These are phyloP conservation scores for Fulvia fulva DNA, from an alignment of 2,329 filamentous ascomycete species.

Conservation along the genomic window DNA sequence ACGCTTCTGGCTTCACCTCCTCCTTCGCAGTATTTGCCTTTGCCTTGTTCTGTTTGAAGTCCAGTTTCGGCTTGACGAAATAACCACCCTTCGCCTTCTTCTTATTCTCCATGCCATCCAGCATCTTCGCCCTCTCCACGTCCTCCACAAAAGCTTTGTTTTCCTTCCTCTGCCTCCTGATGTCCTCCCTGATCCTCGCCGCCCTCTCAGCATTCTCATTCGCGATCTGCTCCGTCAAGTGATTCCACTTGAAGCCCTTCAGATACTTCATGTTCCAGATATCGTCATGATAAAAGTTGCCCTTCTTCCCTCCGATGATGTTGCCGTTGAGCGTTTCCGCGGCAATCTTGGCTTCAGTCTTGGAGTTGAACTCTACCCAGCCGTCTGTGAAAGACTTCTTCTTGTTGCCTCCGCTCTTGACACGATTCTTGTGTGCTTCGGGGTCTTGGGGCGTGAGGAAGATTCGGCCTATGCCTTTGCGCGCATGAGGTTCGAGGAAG, in stretches of 20 bases:
- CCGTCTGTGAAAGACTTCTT: constrained; percentile 78
- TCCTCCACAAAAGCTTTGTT: constrained; percentile 78
- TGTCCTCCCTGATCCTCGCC: constrained; percentile 72
- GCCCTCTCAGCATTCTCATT: constrained; percentile 76
- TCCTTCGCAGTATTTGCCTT: constrained; percentile 11
- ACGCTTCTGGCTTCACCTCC: constrained; percentile 1
- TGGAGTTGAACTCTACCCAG: constrained; percentile 78
- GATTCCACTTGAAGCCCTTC: constrained; percentile 76
- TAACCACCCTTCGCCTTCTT: constrained; percentile 52
- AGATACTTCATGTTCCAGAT: constrained; percentile 82
- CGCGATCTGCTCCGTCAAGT: constrained; percentile 70
- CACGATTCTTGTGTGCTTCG: constrained; percentile 60
- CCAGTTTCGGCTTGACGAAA: constrained; percentile 33
- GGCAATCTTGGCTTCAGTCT: constrained; percentile 71
- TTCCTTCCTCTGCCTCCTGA: constrained; percentile 69
- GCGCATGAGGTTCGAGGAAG: constrained; percentile 70
- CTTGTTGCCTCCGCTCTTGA: constrained; percentile 74
- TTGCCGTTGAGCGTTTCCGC: constrained; percentile 73
- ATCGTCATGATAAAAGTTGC: constrained; percentile 78
- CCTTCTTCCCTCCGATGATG: constrained; percentile 79
- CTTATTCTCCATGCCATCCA: constrained; percentile 62
- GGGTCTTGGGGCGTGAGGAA: constrained; percentile 76
- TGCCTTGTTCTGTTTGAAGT: constrained; percentile 60
- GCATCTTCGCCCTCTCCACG: constrained; percentile 74
- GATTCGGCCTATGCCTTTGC: constrained; percentile 62